Conservation (phyloP, 352 stramenopile species). For the Pythium dissimile region DNA sequence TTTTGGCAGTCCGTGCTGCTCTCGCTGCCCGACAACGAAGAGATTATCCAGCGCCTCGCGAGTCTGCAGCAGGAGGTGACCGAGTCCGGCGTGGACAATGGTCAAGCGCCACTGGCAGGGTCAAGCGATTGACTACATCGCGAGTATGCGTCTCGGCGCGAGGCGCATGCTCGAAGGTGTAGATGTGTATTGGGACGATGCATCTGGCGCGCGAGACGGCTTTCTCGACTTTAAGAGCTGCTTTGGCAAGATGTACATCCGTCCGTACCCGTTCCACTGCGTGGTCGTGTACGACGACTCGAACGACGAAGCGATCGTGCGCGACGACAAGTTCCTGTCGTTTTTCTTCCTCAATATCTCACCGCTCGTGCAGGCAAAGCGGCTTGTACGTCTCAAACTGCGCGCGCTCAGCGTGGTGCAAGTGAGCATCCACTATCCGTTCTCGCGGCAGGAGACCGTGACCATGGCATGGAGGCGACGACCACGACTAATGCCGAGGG, state of each 20-base stretch:
- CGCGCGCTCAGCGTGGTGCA: slow-evolving; percentile 21
- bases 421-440: slow-evolving; percentile 28
- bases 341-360: slow-evolving; percentile 39
- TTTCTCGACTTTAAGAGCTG: slow-evolving; percentile 32
- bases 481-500: slow-evolving; percentile 22
- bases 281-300: slow-evolving; percentile 47
- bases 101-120: slow-evolving; percentile 36
- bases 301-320: slow-evolving; percentile 41
- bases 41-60: slow-evolving; percentile 27
- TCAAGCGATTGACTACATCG: slow-evolving; percentile 24
- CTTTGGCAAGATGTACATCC: slow-evolving; percentile 52
- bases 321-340: slow-evolving; percentile 26
- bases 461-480: slow-evolving; percentile 29
- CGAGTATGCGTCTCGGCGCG: slow-evolving; percentile 25
- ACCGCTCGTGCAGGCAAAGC: slow-evolving; percentile 21
- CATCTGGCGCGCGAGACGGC: slow-evolving; percentile 29
- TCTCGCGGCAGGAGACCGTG: slow-evolving; percentile 29
- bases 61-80: slow-evolving; percentile 29
- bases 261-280: slow-evolving; percentile 48
- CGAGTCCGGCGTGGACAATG: slow-evolving; percentile 28
- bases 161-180: slow-evolving; percentile 36
- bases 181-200: slow-evolving; percentile 41
- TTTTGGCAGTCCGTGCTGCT: slow-evolving; percentile 44
- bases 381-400: slow-evolving; percentile 31
- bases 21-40: slow-evolving; percentile 15